Percentiles rank a stretch among this genome's conserved stretches.
Evolutionary conservation across 768 basidiomycete species (phyloP).

Genomic region (Gelatoporia subvermispora): DNA sequence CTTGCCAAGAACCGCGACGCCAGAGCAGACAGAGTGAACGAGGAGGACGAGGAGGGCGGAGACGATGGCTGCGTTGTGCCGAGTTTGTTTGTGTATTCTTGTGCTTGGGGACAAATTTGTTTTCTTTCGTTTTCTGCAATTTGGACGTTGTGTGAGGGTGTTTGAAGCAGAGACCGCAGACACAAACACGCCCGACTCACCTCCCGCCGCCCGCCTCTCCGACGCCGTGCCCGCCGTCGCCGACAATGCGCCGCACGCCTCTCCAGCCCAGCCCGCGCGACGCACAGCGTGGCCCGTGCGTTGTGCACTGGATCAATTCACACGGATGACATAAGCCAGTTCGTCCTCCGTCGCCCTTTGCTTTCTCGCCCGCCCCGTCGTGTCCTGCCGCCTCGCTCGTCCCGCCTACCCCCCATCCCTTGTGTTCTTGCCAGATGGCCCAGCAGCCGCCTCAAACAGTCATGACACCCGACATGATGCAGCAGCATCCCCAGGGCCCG

Average conservation of each 20-base stretch:
- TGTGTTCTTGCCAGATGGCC: slow-evolving; percentile 26
- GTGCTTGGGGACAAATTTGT: slow-evolving; percentile 45
- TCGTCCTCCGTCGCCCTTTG: slow-evolving; percentile 23
- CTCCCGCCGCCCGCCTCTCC: slow-evolving; percentile 19
- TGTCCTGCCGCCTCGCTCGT: slow-evolving; percentile 7
- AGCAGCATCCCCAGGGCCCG: slow-evolving; percentile 26
- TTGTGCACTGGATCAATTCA: slow-evolving; percentile 16
- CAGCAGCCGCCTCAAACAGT: slow-evolving; percentile 43
- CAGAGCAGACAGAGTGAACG: too few relatives aligned
- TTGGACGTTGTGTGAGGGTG: slow-evolving; percentile 65
- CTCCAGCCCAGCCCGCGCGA: neutral
- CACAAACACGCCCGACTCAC: slow-evolving; percentile 35
- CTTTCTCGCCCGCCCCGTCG: slow-evolving; percentile 16
- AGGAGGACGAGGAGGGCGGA: too few relatives aligned
- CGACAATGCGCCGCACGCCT: neutral
- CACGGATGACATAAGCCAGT: slow-evolving; percentile 25
- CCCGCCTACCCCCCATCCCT: neutral
- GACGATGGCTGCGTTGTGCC: neutral
- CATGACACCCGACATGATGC: slow-evolving; percentile 61
- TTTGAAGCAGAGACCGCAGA: slow-evolving; percentile 38
- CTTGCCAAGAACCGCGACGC: too few relatives aligned
- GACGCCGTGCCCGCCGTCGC: slow-evolving; percentile 22
- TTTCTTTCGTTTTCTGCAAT: slow-evolving; percentile 72
- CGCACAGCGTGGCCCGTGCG: slow-evolving; percentile 20
- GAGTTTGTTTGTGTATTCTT: slow-evolving; percentile 31